Evolutionary conservation across 75 land plant genomes (phyloP), one percentile per base, ranked within the genome.

Genomic region (Cupressus sempervirens): DNA sequence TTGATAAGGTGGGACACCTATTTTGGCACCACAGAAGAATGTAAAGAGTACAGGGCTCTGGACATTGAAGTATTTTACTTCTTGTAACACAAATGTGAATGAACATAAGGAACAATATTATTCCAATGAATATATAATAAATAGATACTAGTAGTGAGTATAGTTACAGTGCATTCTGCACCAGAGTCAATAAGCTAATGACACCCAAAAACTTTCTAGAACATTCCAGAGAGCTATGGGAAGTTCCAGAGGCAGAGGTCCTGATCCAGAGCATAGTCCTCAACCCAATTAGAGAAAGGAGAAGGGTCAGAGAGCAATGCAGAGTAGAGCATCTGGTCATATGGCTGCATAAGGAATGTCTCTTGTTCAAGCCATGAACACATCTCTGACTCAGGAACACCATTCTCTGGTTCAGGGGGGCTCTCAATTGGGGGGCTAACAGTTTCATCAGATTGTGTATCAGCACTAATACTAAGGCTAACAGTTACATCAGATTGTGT

Each of bases 231-330:
- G 40, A 29, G 0, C 62, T 83, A 90, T 52, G 84, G 65, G 81
- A 90, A 91, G 86, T 83, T 91, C 92, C 92, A 91, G 38, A 91
- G 82, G 26, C 84, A 70, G 45, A 89, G 85, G 54, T 87, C 90
- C 8, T 85, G 88, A 36, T 87, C 92, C 52, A 87, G 87, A 72
- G 73, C 82, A 43, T 86, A 88, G 1, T 82, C 83, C 13, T 82
- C 83, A 23, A 53, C 68, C 68, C 38, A 34, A 29, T 43, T 40
- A 4, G 81, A 79, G 3, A 26, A 79, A 7, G 30, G 32, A 79
- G 52, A 43, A n/a, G 46, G 46, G 7, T 79, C 81, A 79, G 81
- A 79, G 0, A 56, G 76, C 35, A 56, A 82, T 50, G 68, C 68
- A 32, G 11, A 82, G 14, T 18, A 82, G 23, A 50, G 83, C 56